Base-by-base conservation (phyloP, 2,329 filamentous ascomycete species). In the Xylariaceae sp. region DNA sequence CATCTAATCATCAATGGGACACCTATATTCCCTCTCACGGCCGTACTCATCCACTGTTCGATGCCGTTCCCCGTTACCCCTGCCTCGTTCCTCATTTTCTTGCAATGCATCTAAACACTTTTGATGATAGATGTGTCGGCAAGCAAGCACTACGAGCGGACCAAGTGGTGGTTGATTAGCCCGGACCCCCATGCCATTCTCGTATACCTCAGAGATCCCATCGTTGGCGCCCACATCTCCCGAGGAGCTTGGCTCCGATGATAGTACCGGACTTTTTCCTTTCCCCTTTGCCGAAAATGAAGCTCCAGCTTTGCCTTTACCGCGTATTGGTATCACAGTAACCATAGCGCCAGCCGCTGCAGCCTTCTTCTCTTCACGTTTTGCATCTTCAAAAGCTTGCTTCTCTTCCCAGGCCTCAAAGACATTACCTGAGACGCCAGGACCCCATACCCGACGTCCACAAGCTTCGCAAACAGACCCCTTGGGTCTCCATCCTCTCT, bases 381-480 rank as follows among this genome's bases (percentile, higher is more conserved):
- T 78, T 65, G 69, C 69, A 11, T 78, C 76, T 56, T 84, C 81
- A 1, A 73, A 67, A 1, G 74, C 75, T 65, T 83, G 80, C 65
- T 78, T 83, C 57, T 82, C 80, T 72, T 94, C 86, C 92, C 91
- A 97, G 0, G 87, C 87, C 54, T 89, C 86, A 78, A 91, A 96
- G 1, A 96, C 82, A 44, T 85, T 82, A 0, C 84, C 82, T 0
- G 89, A 88, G 0, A 91, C 87, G 0, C 92, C 92, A 0, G 92
- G 91, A 0, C 94, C 95, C 93, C 94, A 99, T 1, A 92, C 83
- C 5, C 92, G 81, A 52, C 83, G 83, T 52, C 87, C 87, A 67
- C 95, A 99, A 0, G 86, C 87, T 74, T 97, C 93, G 71, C 95
- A 99, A 0, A 88, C 88, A 56, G 93, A 92, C 0, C 91, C 88